Base-by-base conservation (phyloP, 257 asterid species). In the Eucommia ulmoides region DNA sequence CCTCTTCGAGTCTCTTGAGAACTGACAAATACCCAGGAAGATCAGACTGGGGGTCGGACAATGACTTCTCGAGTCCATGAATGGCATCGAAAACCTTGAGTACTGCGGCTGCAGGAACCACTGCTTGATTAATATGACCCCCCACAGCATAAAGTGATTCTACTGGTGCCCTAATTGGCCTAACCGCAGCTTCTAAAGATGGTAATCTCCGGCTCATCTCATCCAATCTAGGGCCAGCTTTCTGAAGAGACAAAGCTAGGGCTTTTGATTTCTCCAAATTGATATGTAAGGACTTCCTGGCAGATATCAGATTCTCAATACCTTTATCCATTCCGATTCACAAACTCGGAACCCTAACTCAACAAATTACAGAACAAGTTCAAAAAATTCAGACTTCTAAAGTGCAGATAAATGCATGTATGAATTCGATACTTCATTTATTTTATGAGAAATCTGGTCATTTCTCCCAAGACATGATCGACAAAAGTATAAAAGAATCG, bases 141-240 rank as follows among this genome's bases (percentile, higher is more conserved):
- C 60, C 62, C 23, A 84, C 72, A 64, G 71, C 73, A 35, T 71
- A 63, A 50, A 81, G 74, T 2, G 65, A 61, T 0, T 82, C 95
- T 12, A 42, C 54, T 7, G 65, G 73, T 24, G 95, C 93, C 38
- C 79, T 74, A 33, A 88, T 84, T 0, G 95, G 94, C 29, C 92
- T 66, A 57, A 84, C 74, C 0, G 87, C 80, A 1, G 80, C 84
- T 59, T 80, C 95, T 53, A 84, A 50, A 8, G 89, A 72, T 9
- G 83, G 87, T 26, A 84, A 56, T 58, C 93, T 78, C 23, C 73
- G 84, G 47, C 26, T 72, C 45, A 82, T 88, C 76, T 84, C 94
- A 26, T 59, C 71, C 49, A 88, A 64, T 64, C 93, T 77, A 41
- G 81, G 89, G 24, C 85, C 83, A 22, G 73, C 52, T 70, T 74